Conservation (phyloP, 768 basidiomycete species). For the Leucocoprinus birnbaumii region DNA sequence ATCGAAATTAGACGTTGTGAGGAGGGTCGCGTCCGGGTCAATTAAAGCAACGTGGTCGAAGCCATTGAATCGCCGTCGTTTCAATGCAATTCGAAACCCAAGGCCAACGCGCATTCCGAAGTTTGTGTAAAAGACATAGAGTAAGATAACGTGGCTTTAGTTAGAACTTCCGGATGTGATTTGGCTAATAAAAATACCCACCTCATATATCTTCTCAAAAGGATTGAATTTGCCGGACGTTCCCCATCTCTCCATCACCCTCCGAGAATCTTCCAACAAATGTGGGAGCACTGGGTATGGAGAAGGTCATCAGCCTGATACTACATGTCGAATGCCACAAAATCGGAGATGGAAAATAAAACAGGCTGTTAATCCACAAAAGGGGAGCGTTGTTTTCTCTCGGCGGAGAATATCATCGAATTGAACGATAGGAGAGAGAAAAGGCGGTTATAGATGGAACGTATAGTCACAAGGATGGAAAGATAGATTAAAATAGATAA, state of each 20-base stretch:
- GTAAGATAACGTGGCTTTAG: constrained; percentile 7
- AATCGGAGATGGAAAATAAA: background rate
- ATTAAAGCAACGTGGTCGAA: constrained; percentile 9
- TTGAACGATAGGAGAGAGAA: background rate
- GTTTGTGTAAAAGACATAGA: background rate
- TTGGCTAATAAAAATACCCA: constrained; percentile 25
- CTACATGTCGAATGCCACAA: background rate
- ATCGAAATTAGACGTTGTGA: background rate
- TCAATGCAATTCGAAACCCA: background rate
- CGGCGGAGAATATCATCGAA: constrained; percentile 7
- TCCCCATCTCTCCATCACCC: constrained; percentile 65
- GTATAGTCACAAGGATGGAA: background rate
- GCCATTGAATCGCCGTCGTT: background rate
- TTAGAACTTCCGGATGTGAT: constrained; percentile 4
- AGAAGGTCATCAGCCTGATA: background rate
- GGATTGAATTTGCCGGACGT: constrained; percentile 64
- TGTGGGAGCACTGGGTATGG: constrained; percentile 53
- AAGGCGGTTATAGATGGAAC: too few relatives aligned
- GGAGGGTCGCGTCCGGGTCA: background rate
- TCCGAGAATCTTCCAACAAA: constrained; percentile 63
- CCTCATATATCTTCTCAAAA: constrained; percentile 69
- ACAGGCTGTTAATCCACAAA: background rate
- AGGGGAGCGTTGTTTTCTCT: background rate
- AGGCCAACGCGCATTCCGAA: background rate
- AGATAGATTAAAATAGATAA: constrained; percentile 11